These are phyloP conservation scores for Phlyctochytrium bullatum DNA, from an alignment of 192 early-diverging fungal species.

Conservation along the genomic window DNA sequence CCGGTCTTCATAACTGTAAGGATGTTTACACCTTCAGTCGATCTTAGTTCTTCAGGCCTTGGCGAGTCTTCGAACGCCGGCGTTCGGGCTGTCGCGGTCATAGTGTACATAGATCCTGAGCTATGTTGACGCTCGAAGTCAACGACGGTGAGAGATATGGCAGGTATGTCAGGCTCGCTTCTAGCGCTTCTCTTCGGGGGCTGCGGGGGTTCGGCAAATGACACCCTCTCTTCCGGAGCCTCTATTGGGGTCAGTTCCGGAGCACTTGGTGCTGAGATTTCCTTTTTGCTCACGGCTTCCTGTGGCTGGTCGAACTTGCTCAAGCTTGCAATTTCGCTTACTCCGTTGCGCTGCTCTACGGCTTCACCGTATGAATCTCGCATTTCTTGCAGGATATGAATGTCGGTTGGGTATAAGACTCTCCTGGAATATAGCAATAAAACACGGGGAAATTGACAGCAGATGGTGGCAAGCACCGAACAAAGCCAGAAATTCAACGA, in stretches of 20 bases:
- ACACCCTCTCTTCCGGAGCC: background rate
- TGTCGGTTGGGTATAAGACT: conserved; percentile 74
- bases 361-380: background rate
- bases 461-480: conserved; percentile 51
- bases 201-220: background rate
- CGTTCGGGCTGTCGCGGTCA: conserved; percentile 4
- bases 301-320: background rate
- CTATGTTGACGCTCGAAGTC: background rate
- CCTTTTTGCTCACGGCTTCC: background rate
- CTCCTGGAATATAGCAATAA: conserved; percentile 65
- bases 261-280: background rate
- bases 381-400: conserved; percentile 81
- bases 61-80: conserved; percentile 5
- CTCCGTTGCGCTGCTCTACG: background rate
- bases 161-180: conserved; percentile 6
- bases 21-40: conserved; percentile 4
- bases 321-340: background rate
- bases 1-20: conserved; percentile 42
- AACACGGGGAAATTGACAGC: conserved; percentile 75
- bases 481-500: conserved; percentile 70
- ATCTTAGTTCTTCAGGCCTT: background rate
- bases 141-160: background rate
- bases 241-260: background rate
- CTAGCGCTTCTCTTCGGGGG: background rate
- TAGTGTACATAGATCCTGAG: conserved; percentile 8